phyloP scores from a whole-genome alignment of 495 filamentous ascomycete species.

The Trichocladium antarcticum region DNA sequence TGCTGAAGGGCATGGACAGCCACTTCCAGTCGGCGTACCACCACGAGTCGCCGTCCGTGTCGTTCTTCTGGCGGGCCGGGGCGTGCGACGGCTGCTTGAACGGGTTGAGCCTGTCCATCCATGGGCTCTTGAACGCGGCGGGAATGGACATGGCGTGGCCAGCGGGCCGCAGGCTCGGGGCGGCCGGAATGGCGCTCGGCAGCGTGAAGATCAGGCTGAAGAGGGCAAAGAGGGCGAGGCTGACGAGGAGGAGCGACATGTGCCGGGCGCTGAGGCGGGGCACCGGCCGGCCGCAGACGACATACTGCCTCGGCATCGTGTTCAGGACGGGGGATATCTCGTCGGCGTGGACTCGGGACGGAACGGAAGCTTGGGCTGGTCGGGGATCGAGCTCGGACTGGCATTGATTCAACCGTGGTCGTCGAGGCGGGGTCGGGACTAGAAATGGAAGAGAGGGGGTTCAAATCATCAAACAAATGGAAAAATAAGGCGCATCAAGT shows the following conservation, averaged over 20 bases:
- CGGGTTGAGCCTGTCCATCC: constrained; percentile 37
- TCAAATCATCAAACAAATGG: background rate
- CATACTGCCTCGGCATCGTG: constrained; percentile 43
- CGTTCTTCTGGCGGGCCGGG: constrained; percentile 62
- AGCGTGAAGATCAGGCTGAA: constrained; percentile 41
- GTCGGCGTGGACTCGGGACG: background rate
- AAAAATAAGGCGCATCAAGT: no score
- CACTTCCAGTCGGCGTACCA: constrained; percentile 88
- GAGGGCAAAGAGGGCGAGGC: constrained; percentile 34
- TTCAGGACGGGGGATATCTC: background rate
- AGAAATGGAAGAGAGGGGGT: background rate
- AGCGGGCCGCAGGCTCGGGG: constrained; percentile 27
- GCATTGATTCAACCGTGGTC: background rate
- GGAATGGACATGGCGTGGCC: constrained; percentile 36
- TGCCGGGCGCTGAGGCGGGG: constrained; percentile 35
- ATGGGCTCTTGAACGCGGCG: constrained; percentile 35
- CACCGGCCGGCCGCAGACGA: constrained; percentile 35
- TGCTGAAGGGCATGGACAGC: constrained; percentile 75
- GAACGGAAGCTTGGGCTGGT: background rate
- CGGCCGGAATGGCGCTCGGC: constrained; percentile 31
- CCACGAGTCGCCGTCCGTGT: constrained; percentile 60
- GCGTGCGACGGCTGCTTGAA: constrained; percentile 65
- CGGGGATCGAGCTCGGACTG: background rate
- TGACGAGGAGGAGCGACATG: constrained; percentile 35
- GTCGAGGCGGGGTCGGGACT: background rate